phyloP scores from a whole-genome alignment of 805 yeast genomes.

The Wickerhamiella bombiphila region DNA sequence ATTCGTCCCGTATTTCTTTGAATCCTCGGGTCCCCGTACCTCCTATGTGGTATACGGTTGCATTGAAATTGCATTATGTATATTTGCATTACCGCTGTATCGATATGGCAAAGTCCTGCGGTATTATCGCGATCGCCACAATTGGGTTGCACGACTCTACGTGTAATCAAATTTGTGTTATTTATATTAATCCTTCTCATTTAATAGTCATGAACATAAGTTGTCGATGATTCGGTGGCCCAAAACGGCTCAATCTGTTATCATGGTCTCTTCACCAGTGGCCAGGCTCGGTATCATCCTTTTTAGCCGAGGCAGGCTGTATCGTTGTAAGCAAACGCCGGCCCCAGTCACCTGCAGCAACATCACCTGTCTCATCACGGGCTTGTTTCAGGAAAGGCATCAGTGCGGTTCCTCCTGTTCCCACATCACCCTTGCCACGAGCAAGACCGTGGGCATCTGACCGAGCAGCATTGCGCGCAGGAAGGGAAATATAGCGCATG shows the following conservation, averaged over 20 bases:
- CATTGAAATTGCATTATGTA: conserved; percentile 34
- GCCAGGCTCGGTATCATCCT: too few species aligned
- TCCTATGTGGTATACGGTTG: conserved; percentile 40
- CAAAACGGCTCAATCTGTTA: too few species aligned
- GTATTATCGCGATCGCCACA: conserved; percentile 36
- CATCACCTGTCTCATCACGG: conserved; percentile 87
- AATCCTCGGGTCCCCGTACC: conserved; percentile 29
- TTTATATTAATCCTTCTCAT: background rate
- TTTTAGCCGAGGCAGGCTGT: too few species aligned
- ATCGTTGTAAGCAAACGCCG: conserved; percentile 31
- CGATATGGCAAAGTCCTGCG: conserved; percentile 39
- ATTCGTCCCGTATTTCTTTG: conserved; percentile 36
- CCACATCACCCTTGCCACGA: conserved; percentile 35
- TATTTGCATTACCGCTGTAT: conserved; percentile 37
- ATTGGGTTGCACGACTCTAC: conserved; percentile 30
- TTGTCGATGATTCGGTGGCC: background rate
- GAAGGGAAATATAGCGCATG: conserved; percentile 70
- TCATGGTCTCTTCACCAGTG: too few species aligned
- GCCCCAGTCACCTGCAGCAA: conserved; percentile 92
- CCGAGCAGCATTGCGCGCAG: conserved; percentile 38
- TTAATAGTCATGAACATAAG: background rate
- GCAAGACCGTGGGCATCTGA: conserved; percentile 40
- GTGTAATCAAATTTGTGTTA: background rate
- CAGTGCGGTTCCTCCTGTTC: conserved; percentile 90
- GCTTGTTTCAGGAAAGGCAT: conserved; percentile 89